Evolutionary conservation across 768 basidiomycete genomes (phyloP).

Genomic region (Leccinum uliginosum): DNA sequence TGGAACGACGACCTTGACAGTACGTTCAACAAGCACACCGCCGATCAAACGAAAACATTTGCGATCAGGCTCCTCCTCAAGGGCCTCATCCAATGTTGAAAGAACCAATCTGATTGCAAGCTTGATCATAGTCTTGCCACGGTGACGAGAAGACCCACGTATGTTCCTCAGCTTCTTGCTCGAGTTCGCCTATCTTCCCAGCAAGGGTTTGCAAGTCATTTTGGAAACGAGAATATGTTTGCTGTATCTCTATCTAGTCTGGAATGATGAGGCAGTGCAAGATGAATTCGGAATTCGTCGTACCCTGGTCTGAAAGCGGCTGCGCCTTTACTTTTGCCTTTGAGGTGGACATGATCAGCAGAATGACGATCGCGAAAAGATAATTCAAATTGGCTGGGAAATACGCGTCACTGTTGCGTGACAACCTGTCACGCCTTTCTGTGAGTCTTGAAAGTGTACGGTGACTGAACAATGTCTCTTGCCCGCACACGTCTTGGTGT

Average conservation of each 20-base stretch:
- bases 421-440: slow-evolving; percentile 23
- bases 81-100: slow-evolving; percentile 76
- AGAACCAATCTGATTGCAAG: slow-evolving; percentile 68
- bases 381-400: slow-evolving; percentile 30
- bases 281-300: slow-evolving; percentile 13
- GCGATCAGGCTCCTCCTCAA: slow-evolving; percentile 79
- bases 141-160: slow-evolving; percentile 48
- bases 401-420: slow-evolving; percentile 22
- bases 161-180: slow-evolving; percentile 95
- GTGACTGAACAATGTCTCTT: slow-evolving; percentile 48
- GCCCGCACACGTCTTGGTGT: slow-evolving; percentile 47
- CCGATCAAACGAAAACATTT: slow-evolving; percentile 97
- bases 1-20: slow-evolving; percentile 92
- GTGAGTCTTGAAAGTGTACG: slow-evolving; percentile 13
- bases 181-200: slow-evolving; percentile 93
- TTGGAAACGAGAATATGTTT: slow-evolving; percentile 75
- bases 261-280: slow-evolving; percentile 34
- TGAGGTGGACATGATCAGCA: slow-evolving; percentile 41
- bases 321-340: slow-evolving; percentile 59
- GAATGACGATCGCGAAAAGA: slow-evolving; percentile 5
- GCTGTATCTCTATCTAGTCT: slow-evolving; percentile 74
- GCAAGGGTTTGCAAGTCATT: slow-evolving; percentile 89
- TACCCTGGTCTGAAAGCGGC: slow-evolving; percentile 70
- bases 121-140: neutral
- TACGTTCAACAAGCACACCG: slow-evolving; percentile 91